Base-by-base conservation (phyloP, 768 basidiomycete species). In the Tephrocybe sp. region DNA sequence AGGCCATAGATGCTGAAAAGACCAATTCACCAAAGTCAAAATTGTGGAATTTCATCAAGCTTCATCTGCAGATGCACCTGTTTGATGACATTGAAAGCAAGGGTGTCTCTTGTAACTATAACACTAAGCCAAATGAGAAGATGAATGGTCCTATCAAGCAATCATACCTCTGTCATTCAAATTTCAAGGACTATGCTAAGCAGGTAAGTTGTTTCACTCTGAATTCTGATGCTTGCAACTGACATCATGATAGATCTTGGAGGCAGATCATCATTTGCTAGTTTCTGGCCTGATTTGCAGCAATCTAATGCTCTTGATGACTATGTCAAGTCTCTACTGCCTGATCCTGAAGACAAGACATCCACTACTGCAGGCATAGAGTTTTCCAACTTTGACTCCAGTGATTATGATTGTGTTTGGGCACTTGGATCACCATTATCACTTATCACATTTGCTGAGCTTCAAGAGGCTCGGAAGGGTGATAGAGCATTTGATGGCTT, bases 1-100 rank as follows among this genome's bases (percentile, higher is more conserved):
- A n/a, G n/a, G n/a, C n/a, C n/a, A n/a, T n/a, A n/a, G 19, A 35
- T 7, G 25, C 37, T 18, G 11, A n/a, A 22, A 9, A 27, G 34
- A 21, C 9, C 13, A 4, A 18, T 51, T 13, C 25, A n/a, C n/a
- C 34, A 50, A 37, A 43, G 18, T 44, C 1, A 53, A 69, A 60
- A 52, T 54, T 32, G 12, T 74, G 69, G 69, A 41, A 71, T 16
- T 69, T 72, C 52, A 68, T 65, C 1, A 76, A 76, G 45, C 53
- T 51, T 0, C 74, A 76, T 38, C 38, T 55, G 0, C 64, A 65
- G 44, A 38, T 47, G 0, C 72, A 76, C 52, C 21, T 64, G 0
- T 60, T 67, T 32, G 53, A 51, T 31, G 68, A 74, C 41, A 73
- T 76, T 35, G 15, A 47, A 9, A 45, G 2, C 0, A 74, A 73